Base-by-base conservation (phyloP, 163 green algal genomes). In the Scenedesmus sp. region DNA sequence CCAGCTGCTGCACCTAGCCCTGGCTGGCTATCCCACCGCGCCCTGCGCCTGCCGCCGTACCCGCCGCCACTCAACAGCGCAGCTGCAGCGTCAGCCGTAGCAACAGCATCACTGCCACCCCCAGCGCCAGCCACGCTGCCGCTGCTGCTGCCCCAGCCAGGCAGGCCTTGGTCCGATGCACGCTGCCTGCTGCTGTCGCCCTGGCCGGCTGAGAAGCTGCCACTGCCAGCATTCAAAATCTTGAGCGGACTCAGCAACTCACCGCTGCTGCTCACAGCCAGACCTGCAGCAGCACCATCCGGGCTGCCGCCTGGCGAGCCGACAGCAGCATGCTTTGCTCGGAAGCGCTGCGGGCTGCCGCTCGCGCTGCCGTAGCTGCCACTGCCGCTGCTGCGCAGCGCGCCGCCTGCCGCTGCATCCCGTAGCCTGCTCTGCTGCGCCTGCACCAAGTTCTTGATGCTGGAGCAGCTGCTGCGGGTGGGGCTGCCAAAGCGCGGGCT, bases 391-490 rank as follows among this genome's bases (percentile, higher is more conserved):
- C 85, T 56, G 76, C 76, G 76, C 76, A 84, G 76, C 76, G 26
- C 76, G 13, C 64, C 66, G 2, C n/a, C 85, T 46, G 66, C 84
- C 76, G 60, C 54, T 74, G 82, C 83, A 76, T 88, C 83, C 9
- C 83, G 83, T 23, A 77, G 18, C 83, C 57, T 57, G 83, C 52
- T 83, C 18, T 90, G 85, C 70, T 90, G 85, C 66, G 70, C 70
- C 23, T 79, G 70, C 26, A 90, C 85, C 9, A 90, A 52, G 64
- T 55, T 83, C 66, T 83, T 90, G 46, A 90, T 90, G 20, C 57
- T 81, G 5, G 64, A 70, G 85, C 85, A 83, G 66, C 85, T 90
- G 46, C 57, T 83, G 18, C 85, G 62, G 20, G 64, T 70, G 23
- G 85, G 85, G 20, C 64, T 90, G 7, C 54, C 18, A 6, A 82